Conservation (phyloP, 2,329 filamentous ascomycete species). For the Verticillium longisporum region DNA sequence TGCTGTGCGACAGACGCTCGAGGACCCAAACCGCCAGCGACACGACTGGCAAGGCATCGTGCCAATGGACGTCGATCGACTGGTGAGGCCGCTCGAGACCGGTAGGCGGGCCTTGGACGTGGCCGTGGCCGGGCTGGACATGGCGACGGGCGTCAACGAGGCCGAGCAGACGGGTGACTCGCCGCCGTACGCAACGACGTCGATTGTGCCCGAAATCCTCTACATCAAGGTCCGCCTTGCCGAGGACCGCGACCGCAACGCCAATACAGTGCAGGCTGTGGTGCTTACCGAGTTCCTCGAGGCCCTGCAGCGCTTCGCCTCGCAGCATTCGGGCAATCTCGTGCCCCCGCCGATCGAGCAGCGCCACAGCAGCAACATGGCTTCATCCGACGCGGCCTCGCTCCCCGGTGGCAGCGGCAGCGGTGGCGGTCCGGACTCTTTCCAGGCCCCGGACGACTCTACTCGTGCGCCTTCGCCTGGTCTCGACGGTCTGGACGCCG, state of each 20-base stretch:
- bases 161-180: constrained; percentile 7
- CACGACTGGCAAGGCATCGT: not conserved
- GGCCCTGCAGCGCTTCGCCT: not conserved
- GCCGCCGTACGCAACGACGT: constrained; percentile 5
- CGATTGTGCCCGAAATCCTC: constrained; percentile 4
- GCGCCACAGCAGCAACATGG: not conserved
- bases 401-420: not conserved
- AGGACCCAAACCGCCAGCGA: not conserved
- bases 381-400: not conserved
- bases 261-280: not conserved
- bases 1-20: not conserved
- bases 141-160: constrained; percentile 1
- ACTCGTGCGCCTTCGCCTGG: not conserved
- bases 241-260: not conserved
- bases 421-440: not conserved
- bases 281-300: not conserved
- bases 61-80: not conserved
- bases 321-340: not conserved
- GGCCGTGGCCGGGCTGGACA: not conserved
- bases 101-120: not conserved
- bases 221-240: constrained; percentile 1
- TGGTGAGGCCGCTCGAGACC: not conserved
- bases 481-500: not conserved
- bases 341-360: not conserved
- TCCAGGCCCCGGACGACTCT: not conserved